phyloP scores from a whole-genome alignment of 257 asterid genomes.

The Fraxinus pennsylvanica region DNA sequence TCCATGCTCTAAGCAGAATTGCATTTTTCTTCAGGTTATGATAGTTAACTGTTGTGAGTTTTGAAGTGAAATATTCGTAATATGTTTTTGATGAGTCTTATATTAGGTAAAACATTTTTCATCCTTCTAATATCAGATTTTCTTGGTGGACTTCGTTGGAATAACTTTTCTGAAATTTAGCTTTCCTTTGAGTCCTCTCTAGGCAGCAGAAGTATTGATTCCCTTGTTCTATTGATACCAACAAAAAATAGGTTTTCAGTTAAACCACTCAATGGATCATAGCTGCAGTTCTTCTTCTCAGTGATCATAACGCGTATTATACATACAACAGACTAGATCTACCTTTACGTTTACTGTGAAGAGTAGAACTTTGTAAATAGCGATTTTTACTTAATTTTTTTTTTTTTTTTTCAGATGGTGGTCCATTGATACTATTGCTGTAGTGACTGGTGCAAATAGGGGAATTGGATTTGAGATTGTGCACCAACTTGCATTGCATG shows the following conservation, averaged over 20 bases:
- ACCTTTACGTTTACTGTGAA: background rate
- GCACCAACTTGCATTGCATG: conserved; percentile 75
- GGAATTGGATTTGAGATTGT: conserved; percentile 94
- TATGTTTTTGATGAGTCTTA: conserved; percentile 1
- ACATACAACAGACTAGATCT: background rate
- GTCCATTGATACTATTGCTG: conserved; percentile 73
- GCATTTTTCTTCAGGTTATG: background rate
- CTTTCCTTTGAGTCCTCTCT: conserved; percentile 1
- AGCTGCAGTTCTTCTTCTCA: too few relatives aligned
- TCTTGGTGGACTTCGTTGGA: background rate
- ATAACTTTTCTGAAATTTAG: background rate
- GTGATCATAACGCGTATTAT: background rate
- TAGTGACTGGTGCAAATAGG: conserved; percentile 92
- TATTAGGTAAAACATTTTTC: background rate
- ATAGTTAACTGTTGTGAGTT: background rate
- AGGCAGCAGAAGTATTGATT: background rate
- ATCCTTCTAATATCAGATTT: background rate
- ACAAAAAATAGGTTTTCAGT: background rate
- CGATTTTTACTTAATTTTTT: background rate
- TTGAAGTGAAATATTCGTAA: background rate
- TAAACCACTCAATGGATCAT: background rate
- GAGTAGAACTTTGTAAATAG: background rate
- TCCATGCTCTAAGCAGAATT: background rate
- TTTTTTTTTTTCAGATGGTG: conserved; percentile 71
- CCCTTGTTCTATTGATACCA: background rate